Conservation (phyloP, 1,139 yeast species). For the Meyerozyma smithsonii region DNA sequence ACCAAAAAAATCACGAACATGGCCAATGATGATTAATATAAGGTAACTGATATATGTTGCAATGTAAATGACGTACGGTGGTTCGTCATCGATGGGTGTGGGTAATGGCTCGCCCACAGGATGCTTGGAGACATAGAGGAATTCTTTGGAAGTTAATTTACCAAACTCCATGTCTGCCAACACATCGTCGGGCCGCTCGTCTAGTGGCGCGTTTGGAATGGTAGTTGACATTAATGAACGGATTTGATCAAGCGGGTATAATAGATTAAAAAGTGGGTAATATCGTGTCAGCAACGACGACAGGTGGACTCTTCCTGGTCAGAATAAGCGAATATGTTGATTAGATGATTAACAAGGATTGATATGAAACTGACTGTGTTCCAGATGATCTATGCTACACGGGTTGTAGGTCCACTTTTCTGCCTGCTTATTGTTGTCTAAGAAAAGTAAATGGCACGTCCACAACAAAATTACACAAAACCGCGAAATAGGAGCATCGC, state of each 20-base stretch:
- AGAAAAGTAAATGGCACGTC: background rate
- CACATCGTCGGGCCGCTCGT: constrained; percentile 42
- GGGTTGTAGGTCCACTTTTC: background rate
- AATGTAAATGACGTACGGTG: constrained; percentile 74
- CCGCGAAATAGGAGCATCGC: background rate
- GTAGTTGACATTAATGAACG: constrained; percentile 12
- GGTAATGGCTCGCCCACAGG: constrained; percentile 52
- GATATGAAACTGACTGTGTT: background rate
- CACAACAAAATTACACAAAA: background rate
- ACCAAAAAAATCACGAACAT: constrained; percentile 83
- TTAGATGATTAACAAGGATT: background rate
- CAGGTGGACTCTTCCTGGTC: background rate
- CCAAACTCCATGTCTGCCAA: constrained; percentile 67
- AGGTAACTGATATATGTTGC: constrained; percentile 83
- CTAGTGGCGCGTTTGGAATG: constrained; percentile 50
- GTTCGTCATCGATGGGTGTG: constrained; percentile 72
- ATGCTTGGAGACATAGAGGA: constrained; percentile 50
- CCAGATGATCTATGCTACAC: background rate
- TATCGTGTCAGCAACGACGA: background rate
- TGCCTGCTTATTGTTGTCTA: background rate
- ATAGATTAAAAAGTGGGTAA: too few species aligned
- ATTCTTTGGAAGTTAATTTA: constrained; percentile 49
- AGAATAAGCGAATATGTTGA: background rate
- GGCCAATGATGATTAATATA: constrained; percentile 81
- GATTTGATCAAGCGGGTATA: background rate